Percentiles rank a stretch among this genome's conserved stretches.
phyloP scores from a whole-genome alignment of 2,329 filamentous ascomycete genomes.

The Nemania sp. region DNA sequence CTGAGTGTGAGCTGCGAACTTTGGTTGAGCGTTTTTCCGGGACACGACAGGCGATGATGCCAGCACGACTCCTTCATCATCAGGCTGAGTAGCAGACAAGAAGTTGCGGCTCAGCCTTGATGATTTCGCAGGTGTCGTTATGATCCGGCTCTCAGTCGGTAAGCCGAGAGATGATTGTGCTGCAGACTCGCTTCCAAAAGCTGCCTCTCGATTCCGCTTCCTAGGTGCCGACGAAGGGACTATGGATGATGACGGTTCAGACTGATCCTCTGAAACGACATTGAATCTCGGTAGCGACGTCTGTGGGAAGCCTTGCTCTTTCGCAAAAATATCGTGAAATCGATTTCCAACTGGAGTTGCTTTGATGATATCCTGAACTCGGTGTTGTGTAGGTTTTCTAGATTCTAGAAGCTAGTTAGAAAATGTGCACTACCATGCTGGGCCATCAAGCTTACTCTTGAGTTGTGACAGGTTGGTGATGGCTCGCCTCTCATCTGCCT shows the following conservation, averaged over 20 bases:
- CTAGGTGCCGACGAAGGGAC: slow-evolving; percentile 47
- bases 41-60: slow-evolving; percentile 38
- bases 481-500: slow-evolving; percentile 66
- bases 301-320: slow-evolving; percentile 31
- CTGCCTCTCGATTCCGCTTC: slow-evolving; percentile 39
- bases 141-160: slow-evolving; percentile 20
- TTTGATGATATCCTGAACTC: slow-evolving; percentile 53
- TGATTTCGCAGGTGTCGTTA: slow-evolving; percentile 33
- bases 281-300: slow-evolving; percentile 31
- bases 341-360: slow-evolving; percentile 60
- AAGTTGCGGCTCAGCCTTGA: slow-evolving; percentile 25
- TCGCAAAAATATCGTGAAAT: slow-evolving; percentile 53
- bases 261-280: slow-evolving; percentile 28
- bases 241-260: slow-evolving; percentile 45
- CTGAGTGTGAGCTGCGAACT: slow-evolving; percentile 22
- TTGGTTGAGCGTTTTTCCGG: slow-evolving; percentile 30
- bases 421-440: not conserved
- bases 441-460: slow-evolving; percentile 49
- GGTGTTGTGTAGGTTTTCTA: slow-evolving; percentile 52
- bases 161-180: slow-evolving; percentile 34
- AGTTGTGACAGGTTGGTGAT: slow-evolving; percentile 50
- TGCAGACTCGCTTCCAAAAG: slow-evolving; percentile 40
- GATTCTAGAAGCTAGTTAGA: slow-evolving; percentile 49
- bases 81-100: slow-evolving; percentile 28
- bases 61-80: slow-evolving; percentile 36